Conservation (phyloP, 768 basidiomycete species). For the Baorangia bicolor region DNA sequence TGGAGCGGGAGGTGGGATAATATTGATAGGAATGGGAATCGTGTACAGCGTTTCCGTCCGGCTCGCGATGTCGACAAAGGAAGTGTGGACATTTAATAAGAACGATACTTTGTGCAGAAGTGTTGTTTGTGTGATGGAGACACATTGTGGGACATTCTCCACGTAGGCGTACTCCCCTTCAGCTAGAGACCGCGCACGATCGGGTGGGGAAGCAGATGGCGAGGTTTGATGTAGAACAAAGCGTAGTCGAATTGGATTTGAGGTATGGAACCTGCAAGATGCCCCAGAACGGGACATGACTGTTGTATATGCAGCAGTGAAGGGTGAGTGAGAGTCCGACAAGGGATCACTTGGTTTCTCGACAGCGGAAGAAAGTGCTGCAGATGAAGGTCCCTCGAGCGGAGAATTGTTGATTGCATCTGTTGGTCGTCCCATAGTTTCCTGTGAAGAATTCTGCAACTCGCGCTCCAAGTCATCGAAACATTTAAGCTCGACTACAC, state of each 20-base stretch:
- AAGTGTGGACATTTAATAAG: slow-evolving; percentile 66
- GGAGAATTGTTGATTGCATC: slow-evolving; percentile 15
- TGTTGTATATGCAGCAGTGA: slow-evolving; percentile 46
- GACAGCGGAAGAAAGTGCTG: slow-evolving; percentile 17
- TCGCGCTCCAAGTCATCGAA: slow-evolving; percentile 38
- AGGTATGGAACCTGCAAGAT: slow-evolving; percentile 85
- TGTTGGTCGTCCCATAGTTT: slow-evolving; percentile 14
- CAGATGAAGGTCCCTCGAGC: slow-evolving; percentile 35
- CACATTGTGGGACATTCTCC: slow-evolving; percentile 63
- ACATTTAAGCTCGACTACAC: slow-evolving; percentile 56
- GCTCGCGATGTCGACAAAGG: slow-evolving; percentile 70
- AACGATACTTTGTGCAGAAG: slow-evolving; percentile 84
- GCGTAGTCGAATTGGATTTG: slow-evolving; percentile 68
- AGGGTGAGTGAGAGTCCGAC: slow-evolving; percentile 39
- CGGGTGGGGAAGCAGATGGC: slow-evolving; percentile 47
- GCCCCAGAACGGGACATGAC: slow-evolving; percentile 86
- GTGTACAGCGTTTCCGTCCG: slow-evolving; percentile 68
- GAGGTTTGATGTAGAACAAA: slow-evolving; percentile 74
- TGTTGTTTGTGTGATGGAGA: slow-evolving; percentile 77
- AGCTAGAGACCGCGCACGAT: slow-evolving; percentile 44
- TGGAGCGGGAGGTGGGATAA: slow-evolving; percentile 75
- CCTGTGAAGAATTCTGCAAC: slow-evolving; percentile 28
- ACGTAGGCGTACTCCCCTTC: slow-evolving; percentile 43
- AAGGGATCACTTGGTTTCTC: slow-evolving; percentile 38
- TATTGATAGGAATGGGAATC: slow-evolving; percentile 64